Evolutionary conservation across 768 basidiomycete genomes (phyloP), one percentile per base, ranked within the genome.

Genomic region (Pulveroboletus sp.): DNA sequence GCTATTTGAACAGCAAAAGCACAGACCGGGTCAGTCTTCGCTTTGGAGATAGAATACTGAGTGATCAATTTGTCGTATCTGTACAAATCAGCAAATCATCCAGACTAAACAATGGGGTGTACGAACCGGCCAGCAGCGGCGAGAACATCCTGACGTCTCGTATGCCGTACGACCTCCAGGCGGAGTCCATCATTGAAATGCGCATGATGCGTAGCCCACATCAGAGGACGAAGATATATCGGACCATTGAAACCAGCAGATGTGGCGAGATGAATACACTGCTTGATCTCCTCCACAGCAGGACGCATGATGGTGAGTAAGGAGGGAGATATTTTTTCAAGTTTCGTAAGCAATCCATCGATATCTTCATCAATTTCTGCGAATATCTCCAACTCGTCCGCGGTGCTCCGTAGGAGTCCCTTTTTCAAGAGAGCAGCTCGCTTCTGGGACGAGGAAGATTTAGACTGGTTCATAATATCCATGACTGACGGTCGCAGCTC

Each of bases 81-180:
- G 46, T 12, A 14, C 32, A 40, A 0, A 27, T 45, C 17, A 46
- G 26, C 56, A 16, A 41, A 38, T 24, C 10, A 8, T 26, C 29
- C 1, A 3, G 4, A 22, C 34, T 32, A 14, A 9, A 47, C 14
- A 42, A 6, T 12, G 45, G 11, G 31, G 6, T 32, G 14, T 10
- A 47, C 77, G 42, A 47, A 89, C 89, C 89, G 76, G 58, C 90
- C 90, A 46, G 88, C 90, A n/a, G 79, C 80, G 26, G 89, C 90
- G 17, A 93, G 76, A 8, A 89, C 75, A 48, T 91, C 89, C 2
- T 72, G 68, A 17, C 76, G 76, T 61, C 85, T 89, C 55, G 73
- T 80, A 44, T 78, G 79, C 50, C 80, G 75, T 11, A 83, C 81
- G 1, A 91, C 81, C 58, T 91, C 89, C 42, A 93, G 75, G 39